Evolutionary conservation across 345 rosid species (phyloP).

Genomic region (Salix udensis): DNA sequence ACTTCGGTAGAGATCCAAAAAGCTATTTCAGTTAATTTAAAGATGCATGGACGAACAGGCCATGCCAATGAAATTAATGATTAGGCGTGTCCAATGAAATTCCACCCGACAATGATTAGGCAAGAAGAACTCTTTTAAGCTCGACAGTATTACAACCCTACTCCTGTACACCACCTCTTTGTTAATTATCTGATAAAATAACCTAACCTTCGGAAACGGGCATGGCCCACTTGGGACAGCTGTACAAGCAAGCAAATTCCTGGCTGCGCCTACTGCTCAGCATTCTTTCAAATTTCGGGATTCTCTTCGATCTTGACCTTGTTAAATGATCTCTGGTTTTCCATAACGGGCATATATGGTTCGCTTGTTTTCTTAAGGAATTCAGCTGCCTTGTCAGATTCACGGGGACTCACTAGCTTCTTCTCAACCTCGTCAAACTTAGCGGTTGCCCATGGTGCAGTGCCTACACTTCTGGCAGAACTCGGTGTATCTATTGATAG

Average conservation of each 20-base stretch:
- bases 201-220: neutral
- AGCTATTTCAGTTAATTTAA: neutral
- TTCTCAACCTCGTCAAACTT: slow-evolving; percentile 63
- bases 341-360: slow-evolving; percentile 41
- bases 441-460: slow-evolving; percentile 49
- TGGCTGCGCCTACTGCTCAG: slow-evolving; percentile 21
- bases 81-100: neutral
- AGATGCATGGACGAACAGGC: neutral
- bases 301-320: slow-evolving; percentile 41
- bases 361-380: slow-evolving; percentile 44
- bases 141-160: neutral
- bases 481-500: slow-evolving; percentile 64
- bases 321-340: slow-evolving; percentile 42
- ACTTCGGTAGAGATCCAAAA: neutral
- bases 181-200: neutral
- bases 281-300: slow-evolving; percentile 33
- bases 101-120: neutral
- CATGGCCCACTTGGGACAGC: neutral
- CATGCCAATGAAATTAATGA: too few relatives aligned
- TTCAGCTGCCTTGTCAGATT: slow-evolving; percentile 46
- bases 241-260: neutral
- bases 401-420: slow-evolving; percentile 57
- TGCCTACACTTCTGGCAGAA: slow-evolving; percentile 44
- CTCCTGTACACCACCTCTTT: neutral
- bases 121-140: neutral